Base-by-base conservation (phyloP, 495 filamentous ascomycete genomes). In the Hypoxylon lienhwacheense region DNA sequence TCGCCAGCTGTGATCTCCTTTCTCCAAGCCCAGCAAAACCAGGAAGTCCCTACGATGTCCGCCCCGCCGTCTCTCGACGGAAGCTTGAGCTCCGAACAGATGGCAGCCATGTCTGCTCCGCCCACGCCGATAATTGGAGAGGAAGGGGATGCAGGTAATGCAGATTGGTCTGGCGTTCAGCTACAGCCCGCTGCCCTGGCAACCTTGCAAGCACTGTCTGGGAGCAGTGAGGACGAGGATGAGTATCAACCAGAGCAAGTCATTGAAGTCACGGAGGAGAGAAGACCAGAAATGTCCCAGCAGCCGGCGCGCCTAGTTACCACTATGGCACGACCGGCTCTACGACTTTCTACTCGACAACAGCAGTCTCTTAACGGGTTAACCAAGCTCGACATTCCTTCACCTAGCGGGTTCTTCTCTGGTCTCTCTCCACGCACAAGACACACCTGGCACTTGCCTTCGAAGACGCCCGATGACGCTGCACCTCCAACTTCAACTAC, bases 321-420 rank as follows among this genome's bases (percentile, higher is more conserved):
- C 21, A 64, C 54, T 39, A 55, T 40, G 25, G 32, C 56, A 20
- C 47, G 61, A 12, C 65, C 63, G 14, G 71, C 72, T 7, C 48
- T 69, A 41, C 33, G 60, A 19, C 63, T 70, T 33, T 72, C 68
- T 0, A 66, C 73, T 53, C 51, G 48, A n/a, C 71, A 72, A n/a
- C 73, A 72, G 39, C 72, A 75, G 36, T 79, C 72, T 35, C 71
- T 73, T 19, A 70, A 70, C 31, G 73, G 81, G 45, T 77, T 91
- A 47, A 85, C 83, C 52, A 75, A 78, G 68, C 73, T 96, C 47
- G 84, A 89, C 42, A 90, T 97, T 39, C 91, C 91, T 2, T 95
- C 91, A 1, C 91, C 91, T 0, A 88, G 89, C 19, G 89, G 88
- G 0, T 96, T 97, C 76, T 97, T 97, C 67, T 85, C 89, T 14